Evolutionary conservation across 2,329 filamentous ascomycete species (phyloP), one percentile per base, ranked within the genome.

Genomic region (Aspergillus novoparasiticus): DNA sequence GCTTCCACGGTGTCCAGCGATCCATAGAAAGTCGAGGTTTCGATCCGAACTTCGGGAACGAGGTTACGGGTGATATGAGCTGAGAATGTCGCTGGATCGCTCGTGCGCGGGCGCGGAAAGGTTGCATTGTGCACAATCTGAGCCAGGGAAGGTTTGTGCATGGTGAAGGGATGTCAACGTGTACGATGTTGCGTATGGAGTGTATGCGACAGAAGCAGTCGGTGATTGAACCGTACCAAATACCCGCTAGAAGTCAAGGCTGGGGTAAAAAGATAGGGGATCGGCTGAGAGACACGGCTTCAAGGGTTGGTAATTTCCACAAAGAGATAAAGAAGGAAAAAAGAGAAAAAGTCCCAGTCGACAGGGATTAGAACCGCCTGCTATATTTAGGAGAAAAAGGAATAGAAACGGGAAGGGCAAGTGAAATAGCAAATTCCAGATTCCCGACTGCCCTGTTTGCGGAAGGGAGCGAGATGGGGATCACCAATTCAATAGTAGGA

Each of bases 11-110:
- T 87, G 78, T 89, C 86, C 53, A 89, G 80, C 46, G 84, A 82
- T 69, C 87, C 87, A 76, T 89, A 89, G 78, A 89, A 90, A 57
- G 82, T 84, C 60, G 84, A 83, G 1, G 87, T 88, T 75, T 90
- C 87, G 67, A 87, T 81, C 64, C 87, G 85, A 59, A 90, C 86
- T 79, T 90, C 87, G 41, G 86, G 86, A 26, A 89, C 86, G 48
- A 90, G 82, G 71, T 89, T 84, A 56, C 85, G 83, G 64, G 83
- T 83, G 64, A 89, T 83, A 70, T 89, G 86, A 21, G 82, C 82
- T 23, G 83, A 81, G 75, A 89, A 89, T 58, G 83, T 84, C 12
- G 81, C 79, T 1, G 87, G 87, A 67, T 89, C 87, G 63, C 80
- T 83, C 30, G 84, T 76, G 39, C 82, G 81, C 30, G 86, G 85